Evolutionary conservation across 2,329 filamentous ascomycete species (phyloP), one percentile per base, ranked within the genome.

Genomic region (Fonsecaea pugnacius): DNA sequence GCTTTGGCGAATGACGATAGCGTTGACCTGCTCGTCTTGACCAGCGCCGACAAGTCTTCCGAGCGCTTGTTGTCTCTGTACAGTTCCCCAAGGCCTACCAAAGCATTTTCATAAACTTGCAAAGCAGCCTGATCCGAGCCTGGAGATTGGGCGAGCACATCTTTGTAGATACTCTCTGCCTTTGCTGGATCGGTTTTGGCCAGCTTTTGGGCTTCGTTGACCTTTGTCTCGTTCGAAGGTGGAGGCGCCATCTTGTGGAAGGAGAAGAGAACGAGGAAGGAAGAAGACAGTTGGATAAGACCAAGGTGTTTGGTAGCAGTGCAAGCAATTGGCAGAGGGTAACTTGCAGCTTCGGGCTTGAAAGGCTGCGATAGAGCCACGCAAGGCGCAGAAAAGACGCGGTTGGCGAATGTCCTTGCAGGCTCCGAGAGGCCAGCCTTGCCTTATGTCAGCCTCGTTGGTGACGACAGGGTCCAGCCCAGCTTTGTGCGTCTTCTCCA

Each of bases 1-100:
- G 96, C 95, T 84, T 98, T 97, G 70, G 95, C 95, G 78, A 99
- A 98, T 69, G 91, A 95, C 64, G 94, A 97, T 70, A 99, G 88
- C 51, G 95, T 91, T 70, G 91, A 90, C 75, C 94, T 88, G 78
- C 92, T 96, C 77, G 91, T 91, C 75, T 90, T 93, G 73, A 99
- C 89, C 70, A 99, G 85, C 73, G 92, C 89, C 68, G 96, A 91
- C 66, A 99, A 87, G 74, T 96, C 91, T 75, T 95, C 84, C 72
- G 89, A 83, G 77, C 91, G 91, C 79, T 89, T 92, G 68, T 72
- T 73, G 79, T 97, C 92, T 72, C 92, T 87, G 79, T 97, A 97
- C 70, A 98, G 85, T 85, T 96, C 91, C 73, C 95, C 95, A 75
- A 99, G 81, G 70, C 89, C 91, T 74, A 97, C 86, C 76, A 99